phyloP scores from a whole-genome alignment of 169 alveolate species.

The Prorocentrum cordatum region DNA sequence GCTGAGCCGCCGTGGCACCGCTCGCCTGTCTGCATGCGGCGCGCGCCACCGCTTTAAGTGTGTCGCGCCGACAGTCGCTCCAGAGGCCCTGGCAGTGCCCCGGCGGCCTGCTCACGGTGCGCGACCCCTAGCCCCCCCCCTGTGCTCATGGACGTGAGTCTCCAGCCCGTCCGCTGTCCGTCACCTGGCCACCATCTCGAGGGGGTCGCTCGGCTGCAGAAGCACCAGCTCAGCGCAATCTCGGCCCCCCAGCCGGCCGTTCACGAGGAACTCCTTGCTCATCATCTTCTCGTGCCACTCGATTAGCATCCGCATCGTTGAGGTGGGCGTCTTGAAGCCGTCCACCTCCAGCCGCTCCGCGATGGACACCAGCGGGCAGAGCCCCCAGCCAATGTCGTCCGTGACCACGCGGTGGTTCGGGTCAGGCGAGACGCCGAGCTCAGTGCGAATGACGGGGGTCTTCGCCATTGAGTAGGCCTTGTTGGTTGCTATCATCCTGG shows the following conservation, averaged over 20 bases:
- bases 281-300: slow-evolving; percentile 67
- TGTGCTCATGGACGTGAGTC: too few species aligned
- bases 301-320: slow-evolving; percentile 67
- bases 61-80: too few species aligned
- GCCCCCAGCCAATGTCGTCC: slow-evolving; percentile 63
- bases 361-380: slow-evolving; percentile 38
- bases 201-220: too few species aligned
- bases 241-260: slow-evolving; percentile 55
- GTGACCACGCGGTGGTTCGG: slow-evolving; percentile 64
- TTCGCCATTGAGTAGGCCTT: slow-evolving; percentile 68
- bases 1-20: too few species aligned
- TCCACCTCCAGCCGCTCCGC: slow-evolving; percentile 49
- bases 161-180: too few species aligned
- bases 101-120: too few species aligned
- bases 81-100: too few species aligned
- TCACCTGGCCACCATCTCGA: too few species aligned
- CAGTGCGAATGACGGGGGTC: background rate
- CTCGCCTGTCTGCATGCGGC: too few species aligned
- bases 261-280: slow-evolving; percentile 58
- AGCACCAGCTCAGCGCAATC: slow-evolving; percentile 55
- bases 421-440: slow-evolving; percentile 14
- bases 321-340: slow-evolving; percentile 29
- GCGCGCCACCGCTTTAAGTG: too few species aligned
- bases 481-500: slow-evolving; percentile 61
- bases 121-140: too few species aligned